These are phyloP conservation scores for Diaporthe aspalathi DNA, from an alignment of 2,329 filamentous ascomycete genomes.

Conservation along the genomic window DNA sequence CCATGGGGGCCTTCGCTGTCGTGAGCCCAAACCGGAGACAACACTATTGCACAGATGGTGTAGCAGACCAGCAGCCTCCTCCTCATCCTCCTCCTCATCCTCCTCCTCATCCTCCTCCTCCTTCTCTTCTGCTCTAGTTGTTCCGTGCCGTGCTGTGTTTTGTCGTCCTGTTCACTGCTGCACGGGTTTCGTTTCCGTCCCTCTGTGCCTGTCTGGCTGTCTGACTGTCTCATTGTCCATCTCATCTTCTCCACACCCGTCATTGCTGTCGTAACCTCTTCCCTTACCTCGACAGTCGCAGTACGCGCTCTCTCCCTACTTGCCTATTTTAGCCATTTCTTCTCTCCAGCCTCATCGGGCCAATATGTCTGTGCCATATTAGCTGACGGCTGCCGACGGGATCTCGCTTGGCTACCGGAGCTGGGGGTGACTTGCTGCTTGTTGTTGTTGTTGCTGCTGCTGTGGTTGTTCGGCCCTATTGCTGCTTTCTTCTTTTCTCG, in stretches of 20 bases:
- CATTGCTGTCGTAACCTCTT: constrained; percentile 9
- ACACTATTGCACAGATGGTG: constrained; percentile 31
- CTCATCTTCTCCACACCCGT: constrained; percentile 12
- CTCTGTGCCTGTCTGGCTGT: neutral
- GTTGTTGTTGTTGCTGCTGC: neutral
- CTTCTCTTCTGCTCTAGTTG: neutral
- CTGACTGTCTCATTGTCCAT: constrained; percentile 24
- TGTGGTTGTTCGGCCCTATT: neutral
- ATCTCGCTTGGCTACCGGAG: constrained; percentile 22
- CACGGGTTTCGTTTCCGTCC: constrained; percentile 20
- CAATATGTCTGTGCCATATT: constrained; percentile 26
- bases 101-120: no score
- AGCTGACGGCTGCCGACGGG: constrained; percentile 28
- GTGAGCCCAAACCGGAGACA: constrained; percentile 32
- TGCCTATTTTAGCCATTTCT: neutral
- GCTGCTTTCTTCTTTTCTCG: neutral
- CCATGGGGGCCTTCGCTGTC: constrained; percentile 24
- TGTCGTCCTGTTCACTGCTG: constrained; percentile 1
- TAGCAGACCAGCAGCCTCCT: constrained; percentile 31
- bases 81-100: no score
- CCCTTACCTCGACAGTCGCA: constrained; percentile 18
- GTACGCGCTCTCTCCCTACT: neutral
- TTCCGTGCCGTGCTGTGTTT: neutral
- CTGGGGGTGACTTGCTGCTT: neutral
- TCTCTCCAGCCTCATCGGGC: constrained; percentile 4